Evolutionary conservation across 805 yeast species (phyloP), one percentile per base, ranked within the genome.

Genomic region (Barnettozyma sp.): DNA sequence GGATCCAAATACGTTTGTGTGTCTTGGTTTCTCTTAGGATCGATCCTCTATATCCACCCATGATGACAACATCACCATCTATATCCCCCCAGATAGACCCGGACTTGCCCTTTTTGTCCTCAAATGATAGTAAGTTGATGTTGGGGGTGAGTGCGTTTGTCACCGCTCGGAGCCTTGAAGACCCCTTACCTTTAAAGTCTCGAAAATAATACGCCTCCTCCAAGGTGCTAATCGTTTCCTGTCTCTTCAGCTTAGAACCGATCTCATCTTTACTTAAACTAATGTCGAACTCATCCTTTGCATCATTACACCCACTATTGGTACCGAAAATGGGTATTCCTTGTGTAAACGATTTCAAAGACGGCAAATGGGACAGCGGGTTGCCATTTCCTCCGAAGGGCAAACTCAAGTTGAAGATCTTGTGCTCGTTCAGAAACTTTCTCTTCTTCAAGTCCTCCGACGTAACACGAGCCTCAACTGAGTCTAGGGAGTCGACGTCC

Each of bases 31-130:
- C 92, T 29, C 90, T 56, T 35, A 88, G 59, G 5, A 81, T 72
- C 30, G 86, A 75, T 3, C 97, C 97, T 48, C 97, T 66, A 57
- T 82, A 88, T 0, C 97, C 97, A 5, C 96, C 96, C 56, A 88
- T 40, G 2, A 88, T 65, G 2, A 88, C 73, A 2, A 88, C 68
- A 50, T 87, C 87, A 5, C 96, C 96, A 16, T 76, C 78, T 2
- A 86, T 46, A 18, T 71, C 71, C 40, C 71, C 69, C 66, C 67
- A 81, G 2, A 78, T 65, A 2, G 70, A 53, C 20, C 42, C 65
- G 1, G 70, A 53, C 18, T 42, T 42, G n/a, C n/a, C n/a, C 22
- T 43, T 42, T 14, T 44, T 46, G 5, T 45, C 50, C 28, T 45
- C 52, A 10, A 48, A 30, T 1, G 52, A 43, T 0, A 44, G 43